Evolutionary conservation across 1,284 basidiomycete species (phyloP).

Genomic region (Apiotrichum brassicae): DNA sequence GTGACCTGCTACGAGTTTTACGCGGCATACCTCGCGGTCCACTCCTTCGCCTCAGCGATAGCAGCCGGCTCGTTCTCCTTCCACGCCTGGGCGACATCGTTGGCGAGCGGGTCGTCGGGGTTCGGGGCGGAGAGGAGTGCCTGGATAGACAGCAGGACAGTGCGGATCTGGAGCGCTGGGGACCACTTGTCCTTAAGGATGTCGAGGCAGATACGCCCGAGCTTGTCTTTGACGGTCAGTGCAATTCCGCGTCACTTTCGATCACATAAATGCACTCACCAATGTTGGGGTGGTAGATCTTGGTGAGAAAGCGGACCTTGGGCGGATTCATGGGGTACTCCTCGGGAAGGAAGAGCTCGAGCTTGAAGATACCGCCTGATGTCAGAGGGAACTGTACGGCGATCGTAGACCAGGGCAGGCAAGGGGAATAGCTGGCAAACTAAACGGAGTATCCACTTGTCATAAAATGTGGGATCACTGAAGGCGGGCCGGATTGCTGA

Average conservation of each 20-base stretch:
- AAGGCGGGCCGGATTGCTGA: too few species aligned
- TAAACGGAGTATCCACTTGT: too few species aligned
- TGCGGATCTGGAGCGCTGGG: conserved; percentile 94
- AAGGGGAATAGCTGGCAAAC: too few species aligned
- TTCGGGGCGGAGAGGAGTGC: conserved; percentile 92
- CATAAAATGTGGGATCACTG: too few species aligned
- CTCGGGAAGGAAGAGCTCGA: conserved; percentile 95
- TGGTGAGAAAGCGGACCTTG: conserved; percentile 96
- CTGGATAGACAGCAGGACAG: conserved; percentile 92
- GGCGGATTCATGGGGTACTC: conserved; percentile 99
- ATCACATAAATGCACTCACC: conserved; percentile 64
- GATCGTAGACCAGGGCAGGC: too few species aligned
- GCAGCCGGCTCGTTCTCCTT: conserved; percentile 94
- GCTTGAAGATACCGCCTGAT: conserved; percentile 81
- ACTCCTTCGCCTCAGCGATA: conserved; percentile 80
- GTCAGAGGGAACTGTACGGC: background rate
- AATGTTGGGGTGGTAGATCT: conserved; percentile 99
- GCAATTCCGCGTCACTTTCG: too few species aligned
- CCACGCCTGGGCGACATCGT: conserved; percentile 89
- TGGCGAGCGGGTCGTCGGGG: conserved; percentile 96
- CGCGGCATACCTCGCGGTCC: conserved; percentile 55
- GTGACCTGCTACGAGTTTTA: background rate
- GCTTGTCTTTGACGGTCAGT: conserved; percentile 63
- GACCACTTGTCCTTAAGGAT: conserved; percentile 99
- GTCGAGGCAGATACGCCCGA: conserved; percentile 95